Percentiles rank a stretch among this genome's conserved stretches.
Evolutionary conservation across 352 stramenopile species (phyloP).

Genomic region (Globisporangium takayamanum): DNA sequence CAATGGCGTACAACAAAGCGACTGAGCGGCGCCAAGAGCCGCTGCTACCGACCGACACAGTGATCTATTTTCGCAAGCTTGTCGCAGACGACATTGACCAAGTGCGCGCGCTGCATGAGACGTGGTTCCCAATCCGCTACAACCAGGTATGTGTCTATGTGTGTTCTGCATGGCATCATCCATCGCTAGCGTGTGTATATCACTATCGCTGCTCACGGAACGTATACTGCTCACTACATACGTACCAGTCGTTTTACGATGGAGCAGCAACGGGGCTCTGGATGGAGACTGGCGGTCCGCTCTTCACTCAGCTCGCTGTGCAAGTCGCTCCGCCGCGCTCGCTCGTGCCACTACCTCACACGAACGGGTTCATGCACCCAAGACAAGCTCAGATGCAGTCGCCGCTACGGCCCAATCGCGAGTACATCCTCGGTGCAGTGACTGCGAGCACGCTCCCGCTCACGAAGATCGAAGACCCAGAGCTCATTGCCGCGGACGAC

Average conservation of each 20-base stretch:
- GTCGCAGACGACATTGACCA: conserved; percentile 75
- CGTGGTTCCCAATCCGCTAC: conserved; percentile 97
- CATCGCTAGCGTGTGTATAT: not conserved
- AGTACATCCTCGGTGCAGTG: conserved; percentile 84
- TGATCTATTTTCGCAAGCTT: conserved; percentile 72
- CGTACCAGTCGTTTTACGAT: conserved; percentile 89
- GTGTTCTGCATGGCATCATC: not conserved
- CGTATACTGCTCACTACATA: not conserved
- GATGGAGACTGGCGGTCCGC: conserved; percentile 76
- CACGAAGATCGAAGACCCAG: conserved; percentile 57
- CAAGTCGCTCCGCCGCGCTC: conserved; percentile 18
- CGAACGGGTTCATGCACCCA: not conserved
- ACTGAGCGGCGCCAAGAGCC: not conserved
- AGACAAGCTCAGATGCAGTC: conserved; percentile 1
- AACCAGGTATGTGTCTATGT: conserved; percentile 49
- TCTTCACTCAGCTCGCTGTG: conserved; percentile 89
- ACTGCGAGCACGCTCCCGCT: conserved; percentile 85
- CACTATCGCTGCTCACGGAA: not conserved
- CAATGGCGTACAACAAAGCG: conserved; percentile 2
- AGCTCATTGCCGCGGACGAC: conserved; percentile 47
- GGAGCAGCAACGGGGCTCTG: conserved; percentile 80
- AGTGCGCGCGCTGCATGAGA: conserved; percentile 92
- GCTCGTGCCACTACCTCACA: conserved; percentile 5
- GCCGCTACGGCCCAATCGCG: not conserved
- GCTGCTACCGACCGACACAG: conserved; percentile 14